Evolutionary conservation across 306 rosid species (phyloP).

Genomic region (Dicorynia guianensis): DNA sequence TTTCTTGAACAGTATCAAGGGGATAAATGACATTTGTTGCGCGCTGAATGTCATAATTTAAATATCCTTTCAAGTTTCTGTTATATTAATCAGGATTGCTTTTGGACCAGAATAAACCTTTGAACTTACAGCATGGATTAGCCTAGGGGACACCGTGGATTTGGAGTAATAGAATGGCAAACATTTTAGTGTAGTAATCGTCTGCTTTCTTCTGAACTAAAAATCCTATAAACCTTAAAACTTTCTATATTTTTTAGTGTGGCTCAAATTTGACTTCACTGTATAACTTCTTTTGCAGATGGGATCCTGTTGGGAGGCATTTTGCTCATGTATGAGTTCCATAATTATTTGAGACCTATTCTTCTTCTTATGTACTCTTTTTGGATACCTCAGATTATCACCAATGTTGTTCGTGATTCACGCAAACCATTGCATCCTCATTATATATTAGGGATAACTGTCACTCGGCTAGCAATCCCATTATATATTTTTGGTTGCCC

Average conservation of each 20-base stretch:
- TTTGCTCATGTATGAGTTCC: slow-evolving; percentile 94
- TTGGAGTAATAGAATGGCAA: background rate
- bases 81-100: no score
- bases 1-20: background rate
- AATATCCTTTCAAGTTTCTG: background rate
- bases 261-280: slow-evolving; percentile 29
- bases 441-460: slow-evolving; percentile 85
- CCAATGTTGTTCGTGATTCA: slow-evolving; percentile 87
- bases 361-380: slow-evolving; percentile 87
- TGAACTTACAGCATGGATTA: no score
- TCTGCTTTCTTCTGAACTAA: no score
- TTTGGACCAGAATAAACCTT: no score
- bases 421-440: slow-evolving; percentile 97
- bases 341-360: slow-evolving; percentile 78
- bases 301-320: slow-evolving; percentile 98
- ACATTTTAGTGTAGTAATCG: no score
- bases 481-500: slow-evolving; percentile 92
- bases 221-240: no score
- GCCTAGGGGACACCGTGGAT: no score
- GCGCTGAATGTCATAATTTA: background rate
- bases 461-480: slow-evolving; percentile 90
- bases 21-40: background rate
- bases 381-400: slow-evolving; percentile 96
- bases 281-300: slow-evolving; percentile 63
- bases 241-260: no score